Base-by-base conservation (phyloP, 345 rosid genomes). In the Salix viminalis region DNA sequence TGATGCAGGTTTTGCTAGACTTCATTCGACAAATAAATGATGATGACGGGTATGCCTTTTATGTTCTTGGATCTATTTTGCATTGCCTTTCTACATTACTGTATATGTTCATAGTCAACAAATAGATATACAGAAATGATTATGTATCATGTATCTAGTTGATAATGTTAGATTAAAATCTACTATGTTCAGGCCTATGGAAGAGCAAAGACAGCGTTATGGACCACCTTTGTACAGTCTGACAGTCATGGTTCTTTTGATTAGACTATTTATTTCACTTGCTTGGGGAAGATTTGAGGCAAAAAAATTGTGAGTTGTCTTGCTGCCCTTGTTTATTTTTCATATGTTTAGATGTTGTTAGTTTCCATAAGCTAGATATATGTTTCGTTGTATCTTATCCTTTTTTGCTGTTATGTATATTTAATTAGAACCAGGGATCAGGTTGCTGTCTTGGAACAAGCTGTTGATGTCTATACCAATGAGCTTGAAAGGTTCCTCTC, bases 151-250 rank as follows among this genome's bases (percentile, higher is more conserved):
- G 75, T 70, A 18, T 60, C 15, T 24, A 30, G 30, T 54, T n/a
- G 26, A 37, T 70, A 23, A 61, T 48, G 60, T 67, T 68, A 67
- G 68, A 26, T 76, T 62, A 77, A 79, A 21, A 68, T 67, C 72
- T 73, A 85, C 58, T 54, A 64, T 79, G 52, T 79, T 67, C 78
- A 95, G 99, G 87, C 99, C 99, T 73, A 95, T 95, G 99, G 99
- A 95, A 90, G 99, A 90, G 90, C 99, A 95, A 71, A 86, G 99
- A 23, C 90, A 91, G 67, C 96, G 97, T 62, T 95, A 95, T 89
- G 99, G 99, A 79, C 94, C 97, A 15, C 88, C 97, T 79, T 82
- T 95, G 79, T 93, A 95, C 81, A 87, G 85, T 81, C 97, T 95
- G 62, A 95, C 99, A 16, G 79, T 83, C 52, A 86, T 90, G 92